Conservation (phyloP, 176 grass and related monocot genomes). For the Poa pratensis region DNA sequence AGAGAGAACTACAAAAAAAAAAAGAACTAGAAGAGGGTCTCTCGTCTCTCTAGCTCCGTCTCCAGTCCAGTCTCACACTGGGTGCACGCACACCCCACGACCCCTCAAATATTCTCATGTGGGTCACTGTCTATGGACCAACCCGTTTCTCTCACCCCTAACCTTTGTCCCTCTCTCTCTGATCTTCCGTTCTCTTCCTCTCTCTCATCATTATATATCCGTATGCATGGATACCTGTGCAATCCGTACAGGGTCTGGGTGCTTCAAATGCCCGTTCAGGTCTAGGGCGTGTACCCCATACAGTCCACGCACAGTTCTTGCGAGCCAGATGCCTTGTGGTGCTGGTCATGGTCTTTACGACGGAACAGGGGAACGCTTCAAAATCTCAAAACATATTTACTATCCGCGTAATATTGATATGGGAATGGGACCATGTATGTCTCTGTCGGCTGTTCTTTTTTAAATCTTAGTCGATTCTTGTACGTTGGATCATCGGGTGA, state of each 20-base stretch:
- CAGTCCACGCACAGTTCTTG: slow-evolving; percentile 2
- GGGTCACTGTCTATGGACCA: slow-evolving; percentile 48
- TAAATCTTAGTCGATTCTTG: background rate
- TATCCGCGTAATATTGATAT: background rate
- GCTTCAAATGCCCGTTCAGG: slow-evolving; percentile 23
- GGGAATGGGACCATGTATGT: background rate
- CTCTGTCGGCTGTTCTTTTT: background rate
- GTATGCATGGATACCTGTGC: slow-evolving; percentile 53
- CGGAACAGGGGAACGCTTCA: background rate
- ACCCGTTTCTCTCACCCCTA: slow-evolving; percentile 22
- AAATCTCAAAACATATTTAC: background rate
- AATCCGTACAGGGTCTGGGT: slow-evolving; percentile 24
- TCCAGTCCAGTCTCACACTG: slow-evolving; percentile 53
- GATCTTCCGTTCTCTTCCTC: slow-evolving; percentile 38
- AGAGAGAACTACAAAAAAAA: too few relatives aligned
- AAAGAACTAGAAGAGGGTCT: background rate
- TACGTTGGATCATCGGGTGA: background rate
- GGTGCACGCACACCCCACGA: slow-evolving; percentile 40
- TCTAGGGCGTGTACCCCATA: slow-evolving; percentile 18
- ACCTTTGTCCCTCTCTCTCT: background rate
- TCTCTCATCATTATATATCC: slow-evolving; percentile 68
- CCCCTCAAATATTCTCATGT: slow-evolving; percentile 61
- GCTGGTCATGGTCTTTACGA: background rate
- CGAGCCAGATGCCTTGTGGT: background rate
- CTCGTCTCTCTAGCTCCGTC: slow-evolving; percentile 35